Percentiles rank a stretch among this genome's conserved stretches.
Evolutionary conservation across 495 filamentous ascomycete genomes (phyloP).

Genomic region (Delitschia confertaspora): DNA sequence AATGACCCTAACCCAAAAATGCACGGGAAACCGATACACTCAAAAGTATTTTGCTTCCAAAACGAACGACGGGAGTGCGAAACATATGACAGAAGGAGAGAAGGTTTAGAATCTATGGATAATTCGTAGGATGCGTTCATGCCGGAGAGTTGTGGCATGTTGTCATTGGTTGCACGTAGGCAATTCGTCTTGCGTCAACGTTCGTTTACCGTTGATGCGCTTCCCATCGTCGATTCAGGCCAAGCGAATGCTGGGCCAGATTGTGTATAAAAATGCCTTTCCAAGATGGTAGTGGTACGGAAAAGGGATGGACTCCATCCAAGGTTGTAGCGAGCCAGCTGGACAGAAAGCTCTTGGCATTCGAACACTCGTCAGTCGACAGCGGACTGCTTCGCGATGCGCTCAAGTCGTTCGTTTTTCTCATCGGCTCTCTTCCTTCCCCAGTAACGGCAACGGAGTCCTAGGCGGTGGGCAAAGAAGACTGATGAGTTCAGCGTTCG

Average conservation of each 20-base stretch:
- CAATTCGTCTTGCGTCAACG: too few relatives aligned
- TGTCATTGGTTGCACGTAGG: too few relatives aligned
- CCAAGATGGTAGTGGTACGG: too few relatives aligned
- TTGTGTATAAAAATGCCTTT: too few relatives aligned
- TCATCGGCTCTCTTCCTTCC: background rate
- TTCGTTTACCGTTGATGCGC: too few relatives aligned
- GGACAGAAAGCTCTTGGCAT: background rate
- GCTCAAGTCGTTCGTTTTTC: background rate
- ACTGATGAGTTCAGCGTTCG: slow-evolving; percentile 42
- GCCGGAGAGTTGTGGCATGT: too few relatives aligned
- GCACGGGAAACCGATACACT: background rate
- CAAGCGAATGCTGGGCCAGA: too few relatives aligned
- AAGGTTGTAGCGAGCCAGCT: too few relatives aligned
- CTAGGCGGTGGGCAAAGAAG: background rate
- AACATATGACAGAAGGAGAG: slow-evolving; percentile 3
- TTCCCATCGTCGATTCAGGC: too few relatives aligned
- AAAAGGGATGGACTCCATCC: too few relatives aligned
- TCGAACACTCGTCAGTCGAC: background rate
- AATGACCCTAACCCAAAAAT: slow-evolving; percentile 2
- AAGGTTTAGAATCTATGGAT: slow-evolving; percentile 6
- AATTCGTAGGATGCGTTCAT: too few relatives aligned
- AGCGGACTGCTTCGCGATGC: background rate
- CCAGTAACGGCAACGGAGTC: background rate
- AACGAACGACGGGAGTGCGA: slow-evolving; percentile 13
- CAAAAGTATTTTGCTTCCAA: slow-evolving; percentile 1